Conservation (phyloP, 2,329 filamentous ascomycete genomes). For the Colletotrichum chlorophyti region DNA sequence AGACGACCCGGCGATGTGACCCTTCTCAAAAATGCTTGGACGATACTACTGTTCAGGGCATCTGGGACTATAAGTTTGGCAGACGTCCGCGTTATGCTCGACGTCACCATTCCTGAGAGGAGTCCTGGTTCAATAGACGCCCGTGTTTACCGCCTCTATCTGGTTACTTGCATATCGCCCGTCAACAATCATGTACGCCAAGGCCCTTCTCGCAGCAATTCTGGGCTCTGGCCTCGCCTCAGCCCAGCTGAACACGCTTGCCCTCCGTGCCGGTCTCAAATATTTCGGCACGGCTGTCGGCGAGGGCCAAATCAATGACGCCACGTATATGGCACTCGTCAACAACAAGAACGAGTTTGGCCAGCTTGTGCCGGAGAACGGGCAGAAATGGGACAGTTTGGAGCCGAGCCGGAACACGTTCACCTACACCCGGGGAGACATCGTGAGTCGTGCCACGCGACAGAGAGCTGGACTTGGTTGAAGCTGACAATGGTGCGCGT, state of each 20-base stretch:
- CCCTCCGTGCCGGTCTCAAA: conserved; percentile 57
- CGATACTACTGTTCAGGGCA: neutral
- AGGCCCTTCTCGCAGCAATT: conserved; percentile 18
- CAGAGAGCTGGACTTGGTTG: no score
- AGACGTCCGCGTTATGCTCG: no score
- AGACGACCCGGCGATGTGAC: neutral
- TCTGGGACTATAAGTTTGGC: conserved; percentile 10
- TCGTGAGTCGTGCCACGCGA: conserved; percentile 8
- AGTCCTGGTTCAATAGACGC: neutral
- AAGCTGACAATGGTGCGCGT: neutral
- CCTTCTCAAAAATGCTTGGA: neutral
- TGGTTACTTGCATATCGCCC: neutral
- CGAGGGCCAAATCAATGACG: conserved; percentile 43
- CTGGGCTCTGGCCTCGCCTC: conserved; percentile 27
- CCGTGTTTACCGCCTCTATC: neutral
- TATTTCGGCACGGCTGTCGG: conserved; percentile 72
- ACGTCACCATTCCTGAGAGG: neutral
- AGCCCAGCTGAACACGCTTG: conserved; percentile 53
- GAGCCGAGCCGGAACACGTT: neutral
- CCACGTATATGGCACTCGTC: conserved; percentile 60
- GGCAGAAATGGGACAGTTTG: conserved; percentile 46
- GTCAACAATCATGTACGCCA: conserved; percentile 23
- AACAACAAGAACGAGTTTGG: conserved; percentile 64
- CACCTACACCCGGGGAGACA: conserved; percentile 21
- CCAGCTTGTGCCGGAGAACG: conserved; percentile 66